phyloP scores from a whole-genome alignment of 1,284 basidiomycete species.

The Gymnopus androsaceus region DNA sequence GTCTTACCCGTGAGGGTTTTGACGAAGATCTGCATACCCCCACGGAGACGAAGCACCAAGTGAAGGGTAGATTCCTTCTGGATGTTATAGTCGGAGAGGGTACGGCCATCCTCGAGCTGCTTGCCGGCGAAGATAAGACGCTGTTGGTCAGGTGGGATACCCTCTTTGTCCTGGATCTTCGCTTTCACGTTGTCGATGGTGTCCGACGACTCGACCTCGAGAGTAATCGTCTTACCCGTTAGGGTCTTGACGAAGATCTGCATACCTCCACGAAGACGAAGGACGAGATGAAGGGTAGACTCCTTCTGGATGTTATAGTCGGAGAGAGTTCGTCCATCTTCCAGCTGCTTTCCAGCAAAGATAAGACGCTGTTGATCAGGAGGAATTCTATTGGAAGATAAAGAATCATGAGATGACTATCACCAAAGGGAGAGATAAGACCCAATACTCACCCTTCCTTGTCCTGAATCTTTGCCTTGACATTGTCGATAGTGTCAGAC shows the following conservation, averaged over 20 bases:
- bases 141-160: constrained; percentile 15
- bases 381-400: too few relatives aligned
- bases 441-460: too few relatives aligned
- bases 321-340: too few relatives aligned
- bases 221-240: constrained; percentile 85
- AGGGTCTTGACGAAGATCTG: constrained; percentile 75
- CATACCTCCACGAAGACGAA: constrained; percentile 73
- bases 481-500: constrained; percentile 67
- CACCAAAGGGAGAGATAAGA: too few relatives aligned
- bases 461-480: constrained; percentile 55
- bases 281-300: constrained; percentile 70
- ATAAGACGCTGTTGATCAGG: too few relatives aligned
- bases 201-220: constrained; percentile 81
- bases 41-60: too few relatives aligned
- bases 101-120: constrained; percentile 13
- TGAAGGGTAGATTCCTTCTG: constrained; percentile 72
- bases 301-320: too few relatives aligned
- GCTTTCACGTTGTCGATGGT: constrained; percentile 16
- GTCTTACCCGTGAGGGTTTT: too few relatives aligned
- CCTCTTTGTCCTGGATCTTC: constrained; percentile 15
- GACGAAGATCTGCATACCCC: too few relatives aligned
- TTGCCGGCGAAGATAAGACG: constrained; percentile 16
- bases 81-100: constrained; percentile 71
- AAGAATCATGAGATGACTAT: too few relatives aligned
- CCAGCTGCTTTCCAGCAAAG: too few relatives aligned